phyloP scores from a whole-genome alignment of 805 yeast species.

The Vanderwaltozyma polyspora region DNA sequence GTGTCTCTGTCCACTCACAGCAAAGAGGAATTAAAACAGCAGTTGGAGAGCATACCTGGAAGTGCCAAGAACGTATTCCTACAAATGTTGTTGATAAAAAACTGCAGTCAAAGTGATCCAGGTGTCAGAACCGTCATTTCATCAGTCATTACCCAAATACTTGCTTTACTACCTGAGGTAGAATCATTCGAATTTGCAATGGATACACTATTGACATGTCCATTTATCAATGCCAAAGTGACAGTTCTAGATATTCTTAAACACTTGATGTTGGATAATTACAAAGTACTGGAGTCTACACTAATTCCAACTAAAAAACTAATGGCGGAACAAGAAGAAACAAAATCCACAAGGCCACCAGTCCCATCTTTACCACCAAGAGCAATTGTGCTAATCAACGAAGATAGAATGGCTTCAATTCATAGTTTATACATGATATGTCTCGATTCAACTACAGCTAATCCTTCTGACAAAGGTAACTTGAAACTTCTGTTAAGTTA shows the following conservation, averaged over 20 bases:
- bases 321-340: neutral
- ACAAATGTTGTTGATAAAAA: constrained; percentile 32
- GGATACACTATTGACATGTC: constrained; percentile 60
- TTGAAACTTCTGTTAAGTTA: constrained; percentile 34
- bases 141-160: constrained; percentile 51
- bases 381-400: constrained; percentile 33
- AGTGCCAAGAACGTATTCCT: constrained; percentile 29
- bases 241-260: constrained; percentile 57
- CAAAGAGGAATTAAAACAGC: constrained; percentile 9
- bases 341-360: constrained; percentile 1
- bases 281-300: constrained; percentile 15
- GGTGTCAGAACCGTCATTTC: constrained; percentile 34
- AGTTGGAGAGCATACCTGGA: constrained; percentile 19
- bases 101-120: constrained; percentile 30
- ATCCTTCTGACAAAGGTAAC: constrained; percentile 3
- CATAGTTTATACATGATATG: constrained; percentile 32
- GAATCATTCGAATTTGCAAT: constrained; percentile 47
- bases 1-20: constrained; percentile 17
- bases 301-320: neutral
- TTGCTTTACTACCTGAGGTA: constrained; percentile 47
- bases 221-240: constrained; percentile 49
- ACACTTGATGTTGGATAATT: constrained; percentile 45
- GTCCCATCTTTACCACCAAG: constrained; percentile 25
- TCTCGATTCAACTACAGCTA: constrained; percentile 22
- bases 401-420: constrained; percentile 33